A percentile compares a stretch with the other conserved stretches of the same genome.
Conservation (phyloP, 441 rosid genomes). For the Pelargonium citronellum region DNA sequence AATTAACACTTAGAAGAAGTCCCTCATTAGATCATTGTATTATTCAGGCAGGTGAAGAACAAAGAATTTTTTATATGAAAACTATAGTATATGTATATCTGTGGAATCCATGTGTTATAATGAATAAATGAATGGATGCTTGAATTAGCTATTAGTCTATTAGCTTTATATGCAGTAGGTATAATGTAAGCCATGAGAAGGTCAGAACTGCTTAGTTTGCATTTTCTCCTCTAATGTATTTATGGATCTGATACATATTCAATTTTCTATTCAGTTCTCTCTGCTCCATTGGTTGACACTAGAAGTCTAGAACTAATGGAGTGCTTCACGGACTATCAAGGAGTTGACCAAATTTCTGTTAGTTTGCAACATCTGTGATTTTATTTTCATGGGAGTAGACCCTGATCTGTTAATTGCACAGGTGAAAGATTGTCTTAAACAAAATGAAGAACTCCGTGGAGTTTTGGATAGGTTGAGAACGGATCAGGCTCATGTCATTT, state of each 20-base stretch:
- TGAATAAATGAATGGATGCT: too few species aligned
- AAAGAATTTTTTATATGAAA: too few species aligned
- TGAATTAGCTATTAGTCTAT: too few species aligned
- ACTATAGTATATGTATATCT: too few species aligned
- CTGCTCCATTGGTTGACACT: not conserved
- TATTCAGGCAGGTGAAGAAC: too few species aligned
- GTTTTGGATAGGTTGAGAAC: constrained; percentile 57
- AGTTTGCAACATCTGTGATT: not conserved
- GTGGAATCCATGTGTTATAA: too few species aligned
- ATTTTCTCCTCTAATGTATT: not conserved
- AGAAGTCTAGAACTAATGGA: not conserved
- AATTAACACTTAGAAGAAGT: too few species aligned
- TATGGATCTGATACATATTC: not conserved
- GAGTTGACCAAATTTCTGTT: too few species aligned
- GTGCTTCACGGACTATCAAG: not conserved
- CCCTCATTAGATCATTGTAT: too few species aligned
- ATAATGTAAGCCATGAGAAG: not conserved
- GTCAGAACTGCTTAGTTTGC: not conserved
- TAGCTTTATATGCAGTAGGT: too few species aligned
- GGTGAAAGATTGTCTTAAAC: constrained; percentile 81
- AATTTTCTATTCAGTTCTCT: not conserved
- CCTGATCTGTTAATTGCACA: constrained; percentile 20
- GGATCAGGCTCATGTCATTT: constrained; percentile 39
- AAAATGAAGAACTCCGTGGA: constrained; percentile 79
- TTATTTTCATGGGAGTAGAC: not conserved